Conservation (phyloP, 2,329 filamentous ascomycete species). For the Cylindrodendrum hubeiense region DNA sequence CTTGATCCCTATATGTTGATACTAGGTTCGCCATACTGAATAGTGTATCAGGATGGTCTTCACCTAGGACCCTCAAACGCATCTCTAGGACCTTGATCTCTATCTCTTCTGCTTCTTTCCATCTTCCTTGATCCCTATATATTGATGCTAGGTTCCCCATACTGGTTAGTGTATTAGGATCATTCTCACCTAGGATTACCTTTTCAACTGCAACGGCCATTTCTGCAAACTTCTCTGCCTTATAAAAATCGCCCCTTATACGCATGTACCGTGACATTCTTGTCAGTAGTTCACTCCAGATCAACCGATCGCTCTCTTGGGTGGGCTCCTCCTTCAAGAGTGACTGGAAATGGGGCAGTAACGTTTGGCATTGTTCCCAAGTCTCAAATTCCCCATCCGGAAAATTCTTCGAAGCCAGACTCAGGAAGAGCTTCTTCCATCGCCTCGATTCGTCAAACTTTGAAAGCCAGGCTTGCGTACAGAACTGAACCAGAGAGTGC, state of each 20-base stretch:
- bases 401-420: background rate
- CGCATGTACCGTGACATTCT: background rate
- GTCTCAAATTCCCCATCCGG: background rate
- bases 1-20: background rate
- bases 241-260: background rate
- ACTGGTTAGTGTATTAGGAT: background rate
- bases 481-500: background rate
- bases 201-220: background rate
- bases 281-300: background rate
- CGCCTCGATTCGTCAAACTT: background rate
- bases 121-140: background rate
- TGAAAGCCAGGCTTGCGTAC: conserved; percentile 1
- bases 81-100: background rate
- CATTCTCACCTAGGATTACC: background rate
- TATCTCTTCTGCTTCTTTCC: background rate
- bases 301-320: background rate
- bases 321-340: background rate
- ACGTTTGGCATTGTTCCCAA: background rate
- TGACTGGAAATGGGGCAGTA: background rate
- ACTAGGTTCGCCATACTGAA: background rate
- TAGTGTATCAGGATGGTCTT: background rate
- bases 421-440: background rate
- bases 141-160: background rate
- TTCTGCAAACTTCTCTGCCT: background rate
- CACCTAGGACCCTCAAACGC: background rate